Conservation (phyloP, 257 asterid genomes). For the Coffea canephora region DNA sequence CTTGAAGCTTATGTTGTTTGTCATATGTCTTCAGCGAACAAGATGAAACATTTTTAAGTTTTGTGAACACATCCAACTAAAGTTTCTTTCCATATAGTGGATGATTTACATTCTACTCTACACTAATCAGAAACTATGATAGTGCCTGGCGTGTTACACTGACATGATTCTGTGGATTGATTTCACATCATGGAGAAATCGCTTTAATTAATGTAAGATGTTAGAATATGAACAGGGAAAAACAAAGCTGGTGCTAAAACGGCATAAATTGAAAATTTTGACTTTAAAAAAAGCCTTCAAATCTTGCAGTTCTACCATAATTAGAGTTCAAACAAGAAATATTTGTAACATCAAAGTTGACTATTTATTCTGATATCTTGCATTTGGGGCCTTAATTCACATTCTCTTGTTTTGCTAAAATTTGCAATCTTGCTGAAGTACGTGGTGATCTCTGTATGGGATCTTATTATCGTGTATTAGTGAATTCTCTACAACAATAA, state of each 20-base stretch:
- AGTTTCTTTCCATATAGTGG: neutral
- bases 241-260: neutral
- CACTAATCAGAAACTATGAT: too few species aligned
- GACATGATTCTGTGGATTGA: neutral
- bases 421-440: neutral
- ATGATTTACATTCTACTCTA: neutral
- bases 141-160: neutral
- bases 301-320: neutral
- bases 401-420: too few species aligned
- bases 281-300: neutral
- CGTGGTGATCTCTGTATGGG: neutral
- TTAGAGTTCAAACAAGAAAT: neutral
- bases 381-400: neutral
- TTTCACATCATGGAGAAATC: neutral
- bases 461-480: neutral
- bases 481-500: neutral
- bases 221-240: neutral
- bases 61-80: too few species aligned
- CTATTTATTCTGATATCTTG: neutral
- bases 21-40: too few species aligned
- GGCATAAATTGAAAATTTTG: too few species aligned
- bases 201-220: neutral
- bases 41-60: neutral
- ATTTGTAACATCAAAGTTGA: neutral
- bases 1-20: neutral